Evolutionary conservation across 1,139 yeast species (phyloP).

Genomic region (Lodderomyces metapsilosis): DNA sequence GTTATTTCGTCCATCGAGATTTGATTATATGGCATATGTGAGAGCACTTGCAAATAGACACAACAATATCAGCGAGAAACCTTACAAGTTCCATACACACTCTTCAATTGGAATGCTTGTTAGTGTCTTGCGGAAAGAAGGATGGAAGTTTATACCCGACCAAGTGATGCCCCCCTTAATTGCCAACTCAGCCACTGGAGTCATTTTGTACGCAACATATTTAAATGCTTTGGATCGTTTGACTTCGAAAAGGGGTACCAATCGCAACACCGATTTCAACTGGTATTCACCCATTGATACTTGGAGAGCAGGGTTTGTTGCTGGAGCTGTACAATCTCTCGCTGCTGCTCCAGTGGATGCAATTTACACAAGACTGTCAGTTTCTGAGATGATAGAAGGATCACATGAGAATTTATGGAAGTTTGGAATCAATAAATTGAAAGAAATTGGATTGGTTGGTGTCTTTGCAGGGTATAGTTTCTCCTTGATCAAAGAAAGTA

Average conservation of each 20-base stretch:
- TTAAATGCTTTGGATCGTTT: conserved; percentile 48
- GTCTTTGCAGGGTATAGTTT: conserved; percentile 87
- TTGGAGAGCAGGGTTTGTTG: conserved; percentile 77
- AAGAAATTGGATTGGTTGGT: conserved; percentile 75
- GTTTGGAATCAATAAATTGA: conserved; percentile 67
- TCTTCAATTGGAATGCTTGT: conserved; percentile 72
- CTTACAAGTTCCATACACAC: conserved; percentile 71
- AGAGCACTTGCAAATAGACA: conserved; percentile 50
- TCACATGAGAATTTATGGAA: conserved; percentile 72
- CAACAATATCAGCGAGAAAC: conserved; percentile 51
- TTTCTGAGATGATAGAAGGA: conserved; percentile 69
- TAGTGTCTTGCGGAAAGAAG: conserved; percentile 70
- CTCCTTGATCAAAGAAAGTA: conserved; percentile 73
- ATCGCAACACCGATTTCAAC: conserved; percentile 14
- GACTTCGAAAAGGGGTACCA: conserved; percentile 12
- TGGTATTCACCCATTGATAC: conserved; percentile 50
- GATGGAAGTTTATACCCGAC: conserved; percentile 86
- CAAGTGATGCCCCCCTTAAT: conserved; percentile 81
- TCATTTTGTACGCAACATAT: conserved; percentile 80
- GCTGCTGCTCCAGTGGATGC: conserved; percentile 96
- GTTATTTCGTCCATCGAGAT: conserved; percentile 84
- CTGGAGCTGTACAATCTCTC: conserved; percentile 84
- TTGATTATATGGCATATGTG: conserved; percentile 75
- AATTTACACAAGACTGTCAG: conserved; percentile 75
- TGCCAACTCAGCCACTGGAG: conserved; percentile 85